These are phyloP conservation scores for Lachnellula subtilissima DNA, from an alignment of 2,329 filamentous ascomycete genomes.

Conservation along the genomic window DNA sequence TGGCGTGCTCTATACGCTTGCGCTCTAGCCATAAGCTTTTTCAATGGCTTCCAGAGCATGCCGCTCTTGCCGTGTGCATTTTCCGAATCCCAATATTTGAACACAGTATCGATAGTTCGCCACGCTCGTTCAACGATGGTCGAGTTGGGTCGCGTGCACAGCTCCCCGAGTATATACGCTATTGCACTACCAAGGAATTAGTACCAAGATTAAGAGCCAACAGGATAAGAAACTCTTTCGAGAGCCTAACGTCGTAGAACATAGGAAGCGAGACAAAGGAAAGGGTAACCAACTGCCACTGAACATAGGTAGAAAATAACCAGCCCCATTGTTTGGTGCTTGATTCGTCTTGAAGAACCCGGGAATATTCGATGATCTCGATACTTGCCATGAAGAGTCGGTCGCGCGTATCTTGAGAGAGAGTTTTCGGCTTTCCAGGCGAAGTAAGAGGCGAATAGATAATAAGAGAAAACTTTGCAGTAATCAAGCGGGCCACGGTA, in stretches of 20 bases:
- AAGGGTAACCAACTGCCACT: conserved; percentile 34
- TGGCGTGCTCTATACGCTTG: conserved; percentile 45
- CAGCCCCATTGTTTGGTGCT: conserved; percentile 39
- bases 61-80: conserved; percentile 40
- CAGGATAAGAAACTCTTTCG: too few species aligned
- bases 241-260: too few species aligned
- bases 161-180: conserved; percentile 39
- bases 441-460: conserved; percentile 33
- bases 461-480: conserved; percentile 36
- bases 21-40: conserved; percentile 56
- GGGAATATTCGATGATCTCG: conserved; percentile 39
- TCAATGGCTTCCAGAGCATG: conserved; percentile 59
- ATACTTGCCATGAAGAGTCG: conserved; percentile 36
- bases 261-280: too few species aligned
- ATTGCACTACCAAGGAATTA: conserved; percentile 27
- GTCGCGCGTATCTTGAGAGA: conserved; percentile 33
- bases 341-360: conserved; percentile 34
- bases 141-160: conserved; percentile 33
- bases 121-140: conserved; percentile 38
- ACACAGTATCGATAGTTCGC: conserved; percentile 34
- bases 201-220: too few species aligned
- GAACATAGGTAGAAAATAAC: conserved; percentile 36
- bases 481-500: conserved; percentile 36
- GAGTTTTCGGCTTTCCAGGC: conserved; percentile 24
- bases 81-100: conserved; percentile 21